These are phyloP conservation scores for Sistotremastrum suecicum DNA, from an alignment of 768 basidiomycete species.

Conservation along the genomic window DNA sequence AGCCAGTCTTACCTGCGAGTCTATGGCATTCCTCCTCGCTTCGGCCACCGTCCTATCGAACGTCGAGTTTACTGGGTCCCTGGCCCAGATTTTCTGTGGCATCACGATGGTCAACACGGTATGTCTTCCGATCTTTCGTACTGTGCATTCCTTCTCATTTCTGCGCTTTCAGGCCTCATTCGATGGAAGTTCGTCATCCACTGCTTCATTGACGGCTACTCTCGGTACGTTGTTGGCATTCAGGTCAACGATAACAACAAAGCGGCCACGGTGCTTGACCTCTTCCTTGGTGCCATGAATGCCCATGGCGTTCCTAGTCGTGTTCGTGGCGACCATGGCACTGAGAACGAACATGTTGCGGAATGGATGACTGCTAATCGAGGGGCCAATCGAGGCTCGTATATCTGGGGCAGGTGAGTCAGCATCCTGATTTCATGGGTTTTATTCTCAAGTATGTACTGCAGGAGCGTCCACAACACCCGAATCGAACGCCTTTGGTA, in stretches of 20 bases:
- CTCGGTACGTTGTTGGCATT: constrained; percentile 17
- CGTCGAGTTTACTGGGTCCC: constrained; percentile 8
- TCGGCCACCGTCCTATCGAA: constrained; percentile 14
- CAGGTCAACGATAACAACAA: constrained; percentile 24
- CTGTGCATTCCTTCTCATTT: neutral
- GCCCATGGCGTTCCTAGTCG: constrained; percentile 18
- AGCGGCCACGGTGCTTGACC: constrained; percentile 20
- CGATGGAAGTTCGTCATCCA: constrained; percentile 8
- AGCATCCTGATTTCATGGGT: neutral
- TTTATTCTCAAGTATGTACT: neutral
- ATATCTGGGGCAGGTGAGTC: constrained; percentile 23
- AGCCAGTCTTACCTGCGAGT: constrained; percentile 11
- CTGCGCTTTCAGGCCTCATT: too few relatives aligned
- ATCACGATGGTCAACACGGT: constrained; percentile 13
- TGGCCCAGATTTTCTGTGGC: constrained; percentile 12
- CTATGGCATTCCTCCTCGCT: constrained; percentile 9
- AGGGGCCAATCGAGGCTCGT: constrained; percentile 16
- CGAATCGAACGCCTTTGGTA: constrained; percentile 25
- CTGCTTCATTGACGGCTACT: constrained; percentile 15
- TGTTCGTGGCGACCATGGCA: constrained; percentile 24
- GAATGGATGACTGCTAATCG: constrained; percentile 7
- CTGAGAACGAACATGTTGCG: constrained; percentile 23
- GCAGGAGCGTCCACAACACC: constrained; percentile 2
- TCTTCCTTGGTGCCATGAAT: constrained; percentile 15
- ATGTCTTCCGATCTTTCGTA: constrained; percentile 2